Evolutionary conservation across 441 rosid genomes (phyloP).

Genomic region (Arabidopsis hybrid): DNA sequence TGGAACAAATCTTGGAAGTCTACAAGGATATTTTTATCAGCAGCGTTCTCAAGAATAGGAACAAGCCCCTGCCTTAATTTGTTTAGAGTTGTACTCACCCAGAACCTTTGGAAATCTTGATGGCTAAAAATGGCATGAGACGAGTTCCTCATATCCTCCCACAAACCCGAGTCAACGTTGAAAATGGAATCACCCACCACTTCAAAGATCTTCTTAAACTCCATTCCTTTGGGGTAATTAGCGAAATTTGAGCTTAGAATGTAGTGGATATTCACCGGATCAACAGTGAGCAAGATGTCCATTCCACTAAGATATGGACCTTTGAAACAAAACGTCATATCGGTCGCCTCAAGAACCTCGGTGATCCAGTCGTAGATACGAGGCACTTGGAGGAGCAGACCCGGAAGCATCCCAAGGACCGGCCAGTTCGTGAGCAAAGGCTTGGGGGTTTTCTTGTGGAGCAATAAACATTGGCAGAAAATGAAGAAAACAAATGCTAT

Average conservation of each 20-base stretch:
- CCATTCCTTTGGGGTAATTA: too few relatives aligned
- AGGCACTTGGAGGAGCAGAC: background rate
- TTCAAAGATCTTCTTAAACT: too few relatives aligned
- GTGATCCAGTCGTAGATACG: background rate
- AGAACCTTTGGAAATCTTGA: too few relatives aligned
- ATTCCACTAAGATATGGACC: background rate
- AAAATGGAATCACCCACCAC: too few relatives aligned
- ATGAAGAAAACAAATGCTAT: background rate
- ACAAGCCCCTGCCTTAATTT: too few relatives aligned
- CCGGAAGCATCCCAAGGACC: background rate
- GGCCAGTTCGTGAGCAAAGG: background rate
- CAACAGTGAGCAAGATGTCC: background rate
- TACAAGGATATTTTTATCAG: too few relatives aligned
- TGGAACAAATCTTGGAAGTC: too few relatives aligned
- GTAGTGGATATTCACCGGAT: background rate
- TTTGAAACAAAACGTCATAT: background rate
- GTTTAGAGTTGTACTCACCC: too few relatives aligned
- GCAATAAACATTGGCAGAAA: slow-evolving; percentile 11
- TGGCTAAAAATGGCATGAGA: too few relatives aligned
- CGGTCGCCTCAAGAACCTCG: background rate
- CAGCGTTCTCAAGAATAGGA: too few relatives aligned
- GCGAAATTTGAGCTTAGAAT: background rate
- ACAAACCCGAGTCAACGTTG: too few relatives aligned
- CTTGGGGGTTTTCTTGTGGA: background rate
- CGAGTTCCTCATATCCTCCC: too few relatives aligned